Percentiles rank a stretch among this genome's conserved stretches.
Conservation (phyloP, 768 basidiomycete species). For the Leucocoprinus sp. region DNA sequence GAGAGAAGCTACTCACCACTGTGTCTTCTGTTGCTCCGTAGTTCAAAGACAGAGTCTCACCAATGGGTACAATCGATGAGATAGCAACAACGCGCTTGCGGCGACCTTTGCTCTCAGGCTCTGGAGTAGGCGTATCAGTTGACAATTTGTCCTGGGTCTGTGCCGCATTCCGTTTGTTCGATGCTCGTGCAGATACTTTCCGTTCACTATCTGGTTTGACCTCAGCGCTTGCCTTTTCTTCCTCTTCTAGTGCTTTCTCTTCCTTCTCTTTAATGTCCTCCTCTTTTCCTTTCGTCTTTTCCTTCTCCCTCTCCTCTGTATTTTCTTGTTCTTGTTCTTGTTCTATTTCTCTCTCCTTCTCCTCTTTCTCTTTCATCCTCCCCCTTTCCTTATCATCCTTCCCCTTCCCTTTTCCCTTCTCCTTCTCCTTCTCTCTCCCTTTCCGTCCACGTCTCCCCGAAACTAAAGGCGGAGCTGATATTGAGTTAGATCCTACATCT, state of each 20-base stretch:
- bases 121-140: constrained; percentile 60
- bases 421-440: constrained; percentile 8
- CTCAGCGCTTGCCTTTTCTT: not conserved
- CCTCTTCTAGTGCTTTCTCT: not conserved
- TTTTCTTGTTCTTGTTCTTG: constrained; percentile 1
- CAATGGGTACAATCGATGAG: constrained; percentile 12
- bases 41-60: constrained; percentile 15
- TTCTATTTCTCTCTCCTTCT: constrained; percentile 1
- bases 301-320: not conserved
- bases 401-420: constrained; percentile 7
- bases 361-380: not conserved
- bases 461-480: constrained; percentile 23
- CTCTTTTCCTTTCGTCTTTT: not conserved
- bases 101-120: constrained; percentile 46
- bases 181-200: constrained; percentile 28
- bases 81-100: constrained; percentile 10
- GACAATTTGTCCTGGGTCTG: constrained; percentile 41
- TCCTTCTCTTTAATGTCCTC: constrained; percentile 2
- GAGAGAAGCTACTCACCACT: constrained; percentile 12
- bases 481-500: constrained; percentile 17
- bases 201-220: constrained; percentile 19
- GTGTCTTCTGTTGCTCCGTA: constrained; percentile 18
- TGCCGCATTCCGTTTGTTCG: constrained; percentile 18
- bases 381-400: not conserved
- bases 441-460: constrained; percentile 32